phyloP scores from a whole-genome alignment of 441 rosid genomes.

The Adansonia rubrostipa region DNA sequence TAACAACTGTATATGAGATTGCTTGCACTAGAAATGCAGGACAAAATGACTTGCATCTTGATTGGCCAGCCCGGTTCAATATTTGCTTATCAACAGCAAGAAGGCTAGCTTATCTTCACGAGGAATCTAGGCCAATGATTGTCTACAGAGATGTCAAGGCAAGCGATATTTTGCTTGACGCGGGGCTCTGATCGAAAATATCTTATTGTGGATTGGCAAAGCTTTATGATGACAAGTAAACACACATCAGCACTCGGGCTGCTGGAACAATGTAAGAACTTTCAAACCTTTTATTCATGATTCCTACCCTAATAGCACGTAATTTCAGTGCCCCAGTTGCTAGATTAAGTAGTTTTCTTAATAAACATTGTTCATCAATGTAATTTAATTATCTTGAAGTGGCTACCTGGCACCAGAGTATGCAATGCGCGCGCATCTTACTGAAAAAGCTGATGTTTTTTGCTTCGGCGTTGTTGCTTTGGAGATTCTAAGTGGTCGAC shows the following conservation, averaged over 20 bases:
- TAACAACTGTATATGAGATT: background rate
- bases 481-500: constrained; percentile 70
- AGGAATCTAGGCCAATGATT: constrained; percentile 69
- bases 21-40: constrained; percentile 7
- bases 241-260: constrained; percentile 74
- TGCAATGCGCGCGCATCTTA: constrained; percentile 77
- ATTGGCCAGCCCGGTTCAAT: constrained; percentile 53
- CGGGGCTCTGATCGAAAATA: constrained; percentile 63
- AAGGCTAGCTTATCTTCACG: constrained; percentile 76
- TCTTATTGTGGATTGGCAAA: constrained; percentile 84
- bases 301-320: background rate
- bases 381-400: constrained; percentile 33
- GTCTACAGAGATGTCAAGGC: constrained; percentile 83
- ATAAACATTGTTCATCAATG: background rate
- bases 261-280: constrained; percentile 71
- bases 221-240: constrained; percentile 71
- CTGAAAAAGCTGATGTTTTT: constrained; percentile 83
- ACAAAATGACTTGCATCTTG: constrained; percentile 27
- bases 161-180: constrained; percentile 59
- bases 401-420: constrained; percentile 86
- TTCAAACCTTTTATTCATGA: background rate
- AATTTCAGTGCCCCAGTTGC: background rate
- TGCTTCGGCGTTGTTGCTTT: constrained; percentile 71
- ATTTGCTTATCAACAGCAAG: constrained; percentile 70
- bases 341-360: background rate